Evolutionary conservation across 164 flowering plant species (phyloP).

Genomic region (Macadamia tetraphylla): DNA sequence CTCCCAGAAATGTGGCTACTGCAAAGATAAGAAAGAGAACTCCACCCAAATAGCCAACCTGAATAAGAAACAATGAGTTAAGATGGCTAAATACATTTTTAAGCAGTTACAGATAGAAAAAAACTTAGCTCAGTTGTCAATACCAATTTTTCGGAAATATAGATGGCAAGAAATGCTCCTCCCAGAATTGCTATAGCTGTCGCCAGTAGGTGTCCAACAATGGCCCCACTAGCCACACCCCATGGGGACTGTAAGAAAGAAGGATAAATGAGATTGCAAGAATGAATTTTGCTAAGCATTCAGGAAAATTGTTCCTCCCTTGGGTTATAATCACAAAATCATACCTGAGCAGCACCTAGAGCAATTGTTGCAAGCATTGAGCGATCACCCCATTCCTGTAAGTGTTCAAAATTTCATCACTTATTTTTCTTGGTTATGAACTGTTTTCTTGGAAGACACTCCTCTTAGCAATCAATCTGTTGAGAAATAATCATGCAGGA

Average conservation of each 20-base stretch:
- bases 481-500: background rate
- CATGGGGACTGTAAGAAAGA: conserved; percentile 69
- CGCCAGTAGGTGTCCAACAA: conserved; percentile 86
- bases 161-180: conserved; percentile 88
- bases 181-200: conserved; percentile 75
- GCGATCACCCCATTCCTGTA: conserved; percentile 99
- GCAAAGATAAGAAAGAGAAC: conserved; percentile 78
- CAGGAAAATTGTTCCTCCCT: background rate
- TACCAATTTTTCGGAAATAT: conserved; percentile 96
- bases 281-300: background rate
- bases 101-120: background rate
- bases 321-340: conserved; percentile 2
- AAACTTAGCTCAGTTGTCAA: background rate
- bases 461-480: background rate
- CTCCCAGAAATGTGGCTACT: conserved; percentile 82
- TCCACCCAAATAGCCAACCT: conserved; percentile 97
- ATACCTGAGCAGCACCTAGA: conserved; percentile 98
- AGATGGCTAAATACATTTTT: background rate
- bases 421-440: background rate
- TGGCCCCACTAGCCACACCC: conserved; percentile 98
- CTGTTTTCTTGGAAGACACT: no score
- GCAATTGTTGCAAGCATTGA: conserved; percentile 99
- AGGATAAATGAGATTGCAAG: background rate
- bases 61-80: conserved; percentile 14
- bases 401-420: conserved; percentile 1